These are phyloP conservation scores for Colletotrichum sublineola DNA, from an alignment of 2,329 filamentous ascomycete species.

Conservation along the genomic window DNA sequence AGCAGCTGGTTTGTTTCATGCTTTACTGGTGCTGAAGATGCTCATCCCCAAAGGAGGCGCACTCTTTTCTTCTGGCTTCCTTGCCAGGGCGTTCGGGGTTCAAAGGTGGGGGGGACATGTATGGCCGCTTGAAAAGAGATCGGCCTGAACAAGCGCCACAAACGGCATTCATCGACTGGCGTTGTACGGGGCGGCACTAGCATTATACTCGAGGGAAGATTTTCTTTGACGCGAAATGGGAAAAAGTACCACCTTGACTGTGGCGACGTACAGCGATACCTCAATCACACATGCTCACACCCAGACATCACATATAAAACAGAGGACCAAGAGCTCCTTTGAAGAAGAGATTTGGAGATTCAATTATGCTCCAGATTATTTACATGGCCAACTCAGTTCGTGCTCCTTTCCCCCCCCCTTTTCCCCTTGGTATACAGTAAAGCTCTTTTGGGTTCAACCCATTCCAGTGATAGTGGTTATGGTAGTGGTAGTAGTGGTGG, in stretches of 20 bases:
- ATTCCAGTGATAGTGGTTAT: neutral
- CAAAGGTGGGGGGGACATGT: neutral
- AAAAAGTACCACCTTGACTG: neutral
- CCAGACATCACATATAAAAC: neutral
- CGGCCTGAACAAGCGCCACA: neutral
- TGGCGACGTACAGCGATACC: neutral
- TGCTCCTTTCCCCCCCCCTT: constrained; percentile 7
- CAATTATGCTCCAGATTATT: constrained; percentile 23
- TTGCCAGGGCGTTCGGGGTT: constrained; percentile 23
- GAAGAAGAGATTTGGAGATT: constrained; percentile 38
- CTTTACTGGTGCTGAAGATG: neutral
- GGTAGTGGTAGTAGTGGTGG: constrained; percentile 18
- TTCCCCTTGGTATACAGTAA: constrained; percentile 11
- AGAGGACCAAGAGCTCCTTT: neutral
- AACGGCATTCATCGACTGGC: constrained; percentile 2
- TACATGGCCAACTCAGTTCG: constrained; percentile 29
- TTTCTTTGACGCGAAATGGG: neutral
- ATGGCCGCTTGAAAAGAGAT: neutral
- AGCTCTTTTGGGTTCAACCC: neutral
- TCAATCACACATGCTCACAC: too few species aligned
- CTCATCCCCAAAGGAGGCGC: neutral
- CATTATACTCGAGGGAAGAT: neutral
- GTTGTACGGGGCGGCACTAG: neutral
- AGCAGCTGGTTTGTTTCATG: neutral
- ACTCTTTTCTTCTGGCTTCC: constrained; percentile 1